Percentiles rank a stretch among this genome's conserved stretches.
These are phyloP conservation scores for Chenopodium berlandieri DNA, from an alignment of 148 eudicot genomes.

Conservation along the genomic window DNA sequence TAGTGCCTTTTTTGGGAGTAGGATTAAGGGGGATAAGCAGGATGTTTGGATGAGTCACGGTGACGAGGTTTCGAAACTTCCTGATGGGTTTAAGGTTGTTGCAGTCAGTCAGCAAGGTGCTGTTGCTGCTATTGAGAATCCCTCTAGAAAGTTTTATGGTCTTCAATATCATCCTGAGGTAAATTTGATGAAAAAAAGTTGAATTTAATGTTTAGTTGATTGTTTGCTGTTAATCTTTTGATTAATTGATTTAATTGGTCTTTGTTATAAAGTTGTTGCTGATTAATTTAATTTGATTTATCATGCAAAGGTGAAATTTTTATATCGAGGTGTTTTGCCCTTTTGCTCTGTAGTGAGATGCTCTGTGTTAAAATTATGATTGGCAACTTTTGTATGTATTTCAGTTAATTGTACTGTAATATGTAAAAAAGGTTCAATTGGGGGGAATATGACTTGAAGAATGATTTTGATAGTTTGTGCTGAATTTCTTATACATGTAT, in stretches of 20 bases:
- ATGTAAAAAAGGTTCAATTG: neutral
- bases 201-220: neutral
- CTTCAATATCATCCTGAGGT: constrained; percentile 99
- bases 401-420: neutral
- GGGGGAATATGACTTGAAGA: neutral
- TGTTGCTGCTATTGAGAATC: constrained; percentile 83
- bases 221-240: no score
- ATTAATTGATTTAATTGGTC: neutral
- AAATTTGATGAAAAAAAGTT: neutral
- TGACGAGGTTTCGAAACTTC: constrained; percentile 76
- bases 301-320: neutral
- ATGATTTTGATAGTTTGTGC: neutral
- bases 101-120: constrained; percentile 77
- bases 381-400: neutral
- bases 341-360: neutral
- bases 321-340: neutral
- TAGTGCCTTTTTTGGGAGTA: constrained; percentile 49
- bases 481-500: neutral
- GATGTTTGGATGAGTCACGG: constrained; percentile 99
- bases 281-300: neutral
- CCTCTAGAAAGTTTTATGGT: constrained; percentile 61
- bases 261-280: neutral
- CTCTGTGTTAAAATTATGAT: neutral
- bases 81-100: constrained; percentile 78
- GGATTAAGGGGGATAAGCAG: constrained; percentile 60